Conservation (phyloP, 2,329 filamentous ascomycete genomes). For the Fusarium musae region DNA sequence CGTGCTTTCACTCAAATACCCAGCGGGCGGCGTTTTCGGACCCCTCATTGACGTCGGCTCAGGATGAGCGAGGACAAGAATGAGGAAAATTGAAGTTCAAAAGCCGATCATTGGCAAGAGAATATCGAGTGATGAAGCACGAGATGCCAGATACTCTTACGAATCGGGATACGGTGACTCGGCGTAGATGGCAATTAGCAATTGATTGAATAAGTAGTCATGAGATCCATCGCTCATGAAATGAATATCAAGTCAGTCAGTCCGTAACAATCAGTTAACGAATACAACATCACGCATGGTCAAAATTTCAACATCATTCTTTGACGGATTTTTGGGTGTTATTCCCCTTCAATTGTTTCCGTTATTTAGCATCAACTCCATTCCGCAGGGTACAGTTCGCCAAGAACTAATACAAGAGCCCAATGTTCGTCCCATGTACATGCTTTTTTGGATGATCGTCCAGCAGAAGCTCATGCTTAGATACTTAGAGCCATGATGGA, state of each 20-base stretch:
- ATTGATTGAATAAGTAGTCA: neutral
- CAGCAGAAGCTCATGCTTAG: conserved; percentile 56
- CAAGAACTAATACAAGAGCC: conserved; percentile 48
- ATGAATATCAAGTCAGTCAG: neutral
- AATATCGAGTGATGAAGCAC: neutral
- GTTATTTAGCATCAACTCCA: conserved; percentile 45
- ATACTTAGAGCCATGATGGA: conserved; percentile 98
- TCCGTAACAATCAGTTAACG: neutral
- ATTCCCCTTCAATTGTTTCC: conserved; percentile 44
- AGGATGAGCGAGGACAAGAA: neutral
- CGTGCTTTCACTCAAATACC: conserved; percentile 44
- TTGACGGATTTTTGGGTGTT: conserved; percentile 34
- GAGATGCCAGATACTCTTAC: neutral
- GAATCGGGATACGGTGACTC: neutral
- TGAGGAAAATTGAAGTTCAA: neutral
- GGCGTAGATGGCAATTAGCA: neutral
- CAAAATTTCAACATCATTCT: neutral
- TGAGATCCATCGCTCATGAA: neutral
- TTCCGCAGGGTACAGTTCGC: conserved; percentile 39
- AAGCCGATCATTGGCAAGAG: neutral
- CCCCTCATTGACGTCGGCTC: conserved; percentile 38
- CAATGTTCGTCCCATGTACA: conserved; percentile 42
- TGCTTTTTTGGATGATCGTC: conserved; percentile 41
- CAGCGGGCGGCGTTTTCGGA: conserved; percentile 30
- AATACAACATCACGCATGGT: neutral